A percentile compares a stretch with the other conserved stretches of the same genome.
These are phyloP conservation scores for Rhizopogon roseolus DNA, from an alignment of 768 basidiomycete genomes.

Conservation along the genomic window DNA sequence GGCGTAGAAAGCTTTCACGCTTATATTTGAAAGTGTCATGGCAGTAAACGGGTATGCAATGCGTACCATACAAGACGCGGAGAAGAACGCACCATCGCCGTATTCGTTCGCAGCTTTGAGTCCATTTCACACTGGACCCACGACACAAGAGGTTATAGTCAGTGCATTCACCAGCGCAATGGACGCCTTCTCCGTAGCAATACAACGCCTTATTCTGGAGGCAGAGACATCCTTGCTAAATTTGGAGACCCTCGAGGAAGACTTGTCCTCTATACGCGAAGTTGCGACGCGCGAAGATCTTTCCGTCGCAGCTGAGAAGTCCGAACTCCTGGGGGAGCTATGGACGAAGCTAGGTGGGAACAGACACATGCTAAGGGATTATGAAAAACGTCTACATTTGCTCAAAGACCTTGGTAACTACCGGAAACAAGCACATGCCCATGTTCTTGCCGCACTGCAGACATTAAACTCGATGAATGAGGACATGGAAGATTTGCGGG, in stretches of 20 bases:
- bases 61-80: slow-evolving; percentile 42
- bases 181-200: slow-evolving; percentile 46
- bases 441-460: slow-evolving; percentile 63
- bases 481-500: slow-evolving; percentile 74
- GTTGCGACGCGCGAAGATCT: slow-evolving; percentile 55
- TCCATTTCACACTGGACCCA: slow-evolving; percentile 32
- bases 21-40: neutral
- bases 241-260: slow-evolving; percentile 60
- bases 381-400: slow-evolving; percentile 49
- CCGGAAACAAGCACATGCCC: slow-evolving; percentile 55
- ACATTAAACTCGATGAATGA: slow-evolving; percentile 59
- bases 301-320: slow-evolving; percentile 19
- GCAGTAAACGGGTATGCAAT: slow-evolving; percentile 70
- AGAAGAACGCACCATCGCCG: slow-evolving; percentile 20
- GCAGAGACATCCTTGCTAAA: slow-evolving; percentile 52
- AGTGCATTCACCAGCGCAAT: slow-evolving; percentile 60
- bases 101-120: slow-evolving; percentile 31
- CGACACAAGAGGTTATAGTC: slow-evolving; percentile 41
- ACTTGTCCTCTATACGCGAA: slow-evolving; percentile 52
- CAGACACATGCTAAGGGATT: slow-evolving; percentile 39
- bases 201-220: slow-evolving; percentile 59
- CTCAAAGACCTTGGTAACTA: slow-evolving; percentile 53
- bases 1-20: neutral
- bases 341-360: slow-evolving; percentile 74
- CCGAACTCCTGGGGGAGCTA: slow-evolving; percentile 49